These are phyloP conservation scores for Spathaspora passalidarum DNA, from an alignment of 805 yeast genomes.

Conservation along the genomic window DNA sequence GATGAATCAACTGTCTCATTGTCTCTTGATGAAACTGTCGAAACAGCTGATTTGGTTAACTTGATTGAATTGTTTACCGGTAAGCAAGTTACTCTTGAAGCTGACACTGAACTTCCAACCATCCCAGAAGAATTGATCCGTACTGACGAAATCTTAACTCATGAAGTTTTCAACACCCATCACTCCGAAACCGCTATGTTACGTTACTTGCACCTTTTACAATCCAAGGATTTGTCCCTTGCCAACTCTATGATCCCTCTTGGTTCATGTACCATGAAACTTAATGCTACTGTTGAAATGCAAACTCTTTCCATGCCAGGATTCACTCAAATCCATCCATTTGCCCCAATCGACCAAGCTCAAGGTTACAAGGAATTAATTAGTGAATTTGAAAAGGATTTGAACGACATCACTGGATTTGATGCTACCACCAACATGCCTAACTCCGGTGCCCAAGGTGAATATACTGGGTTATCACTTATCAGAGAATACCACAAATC, in stretches of 20 bases:
- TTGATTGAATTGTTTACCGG: slow-evolving; percentile 63
- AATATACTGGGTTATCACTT: slow-evolving; percentile 88
- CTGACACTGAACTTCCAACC: slow-evolving; percentile 39
- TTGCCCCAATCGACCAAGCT: slow-evolving; percentile 89
- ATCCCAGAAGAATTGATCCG: slow-evolving; percentile 51
- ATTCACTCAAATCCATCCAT: slow-evolving; percentile 85
- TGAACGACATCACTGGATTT: slow-evolving; percentile 91
- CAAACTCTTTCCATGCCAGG: slow-evolving; percentile 93
- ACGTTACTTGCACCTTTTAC: slow-evolving; percentile 82
- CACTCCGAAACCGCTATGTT: slow-evolving; percentile 95
- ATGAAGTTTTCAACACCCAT: slow-evolving; percentile 79
- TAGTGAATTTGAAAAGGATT: slow-evolving; percentile 73
- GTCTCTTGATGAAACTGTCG: slow-evolving; percentile 89
- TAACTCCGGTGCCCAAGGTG: slow-evolving; percentile 98
- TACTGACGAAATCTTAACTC: slow-evolving; percentile 58
- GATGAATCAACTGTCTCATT: slow-evolving; percentile 59
- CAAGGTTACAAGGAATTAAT: slow-evolving; percentile 77
- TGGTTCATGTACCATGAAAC: slow-evolving; percentile 98
- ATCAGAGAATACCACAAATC: slow-evolving; percentile 74
- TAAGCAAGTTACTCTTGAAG: slow-evolving; percentile 9
- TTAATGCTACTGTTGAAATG: slow-evolving; percentile 95
- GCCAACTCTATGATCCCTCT: slow-evolving; percentile 97
- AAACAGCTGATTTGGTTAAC: slow-evolving; percentile 54
- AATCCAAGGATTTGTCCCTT: slow-evolving; percentile 82
- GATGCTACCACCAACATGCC: slow-evolving; percentile 91